Percentiles rank a stretch among this genome's conserved stretches.
Conservation (phyloP, 225 moss, liverwort and hornwort genomes). For the Rhytidiadelphus loreus region DNA sequence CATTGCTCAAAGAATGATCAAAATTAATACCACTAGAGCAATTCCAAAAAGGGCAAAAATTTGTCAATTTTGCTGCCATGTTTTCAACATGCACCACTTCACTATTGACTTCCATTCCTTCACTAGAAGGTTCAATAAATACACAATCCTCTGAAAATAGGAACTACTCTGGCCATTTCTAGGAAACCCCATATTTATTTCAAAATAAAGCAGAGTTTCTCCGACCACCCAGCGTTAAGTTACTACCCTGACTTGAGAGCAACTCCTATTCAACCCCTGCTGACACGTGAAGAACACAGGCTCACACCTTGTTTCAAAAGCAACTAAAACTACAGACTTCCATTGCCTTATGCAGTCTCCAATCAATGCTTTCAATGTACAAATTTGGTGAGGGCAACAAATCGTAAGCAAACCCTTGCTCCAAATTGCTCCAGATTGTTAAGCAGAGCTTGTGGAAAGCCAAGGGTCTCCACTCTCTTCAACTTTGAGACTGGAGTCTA, state of each 20-base stretch:
- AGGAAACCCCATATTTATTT: no score
- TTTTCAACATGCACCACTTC: no score
- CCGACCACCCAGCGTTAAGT: not conserved
- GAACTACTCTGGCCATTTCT: no score
- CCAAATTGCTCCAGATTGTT: not conserved
- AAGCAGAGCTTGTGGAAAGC: not conserved
- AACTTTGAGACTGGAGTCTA: not conserved
- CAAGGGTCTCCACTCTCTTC: not conserved
- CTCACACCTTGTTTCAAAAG: not conserved
- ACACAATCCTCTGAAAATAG: no score
- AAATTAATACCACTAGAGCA: no score
- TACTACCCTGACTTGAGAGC: not conserved
- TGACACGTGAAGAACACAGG: not conserved
- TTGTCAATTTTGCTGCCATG: no score
- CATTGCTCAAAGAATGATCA: no score
- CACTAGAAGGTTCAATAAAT: no score
- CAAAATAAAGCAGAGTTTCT: not conserved
- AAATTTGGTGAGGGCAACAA: not conserved
- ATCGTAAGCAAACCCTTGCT: not conserved
- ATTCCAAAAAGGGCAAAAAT: no score
- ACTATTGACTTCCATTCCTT: no score
- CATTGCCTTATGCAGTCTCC: not conserved
- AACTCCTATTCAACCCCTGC: not conserved
- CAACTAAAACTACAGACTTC: constrained; percentile 5
- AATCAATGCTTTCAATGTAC: constrained; percentile 23